These are phyloP conservation scores for Hymenoscyphus albidus DNA, from an alignment of 2,329 filamentous ascomycete genomes.

Conservation along the genomic window DNA sequence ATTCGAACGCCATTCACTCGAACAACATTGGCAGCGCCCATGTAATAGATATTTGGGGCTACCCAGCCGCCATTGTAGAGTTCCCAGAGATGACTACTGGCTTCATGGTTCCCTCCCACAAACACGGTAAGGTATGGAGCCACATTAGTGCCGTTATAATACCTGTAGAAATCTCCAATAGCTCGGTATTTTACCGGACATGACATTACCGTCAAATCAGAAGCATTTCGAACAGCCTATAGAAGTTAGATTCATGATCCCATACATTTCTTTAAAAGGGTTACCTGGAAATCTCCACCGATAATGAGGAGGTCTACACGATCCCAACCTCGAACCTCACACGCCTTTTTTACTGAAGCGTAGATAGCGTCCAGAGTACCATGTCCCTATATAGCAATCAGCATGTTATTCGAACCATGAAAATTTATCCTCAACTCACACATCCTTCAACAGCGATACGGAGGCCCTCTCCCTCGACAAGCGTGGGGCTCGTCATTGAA, in stretches of 20 bases:
- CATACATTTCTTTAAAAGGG: not conserved
- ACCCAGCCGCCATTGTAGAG: slow-evolving; percentile 97
- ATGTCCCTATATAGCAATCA: slow-evolving; percentile 61
- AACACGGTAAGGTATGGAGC: slow-evolving; percentile 92
- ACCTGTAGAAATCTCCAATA: slow-evolving; percentile 89
- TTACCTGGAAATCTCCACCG: slow-evolving; percentile 88
- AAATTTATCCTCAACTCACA: slow-evolving; percentile 47
- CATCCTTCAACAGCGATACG: slow-evolving; percentile 85
- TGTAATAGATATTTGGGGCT: slow-evolving; percentile 93
- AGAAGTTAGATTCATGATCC: slow-evolving; percentile 13
- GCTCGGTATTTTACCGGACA: slow-evolving; percentile 83
- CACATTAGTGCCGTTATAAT: slow-evolving; percentile 73
- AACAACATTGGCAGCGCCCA: slow-evolving; percentile 87
- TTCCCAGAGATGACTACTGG: slow-evolving; percentile 84
- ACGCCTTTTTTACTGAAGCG: slow-evolving; percentile 66
- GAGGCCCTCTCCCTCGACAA: slow-evolving; percentile 45
- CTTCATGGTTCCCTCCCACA: slow-evolving; percentile 93
- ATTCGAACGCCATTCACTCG: slow-evolving; percentile 82
- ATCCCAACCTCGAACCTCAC: slow-evolving; percentile 69
- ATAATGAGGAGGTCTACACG: slow-evolving; percentile 88
- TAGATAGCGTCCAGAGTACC: slow-evolving; percentile 92
- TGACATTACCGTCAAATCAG: slow-evolving; percentile 83
- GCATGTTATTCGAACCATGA: slow-evolving; percentile 5
- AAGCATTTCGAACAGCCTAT: slow-evolving; percentile 80
- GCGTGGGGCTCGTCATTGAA: slow-evolving; percentile 12